Evolutionary conservation across 1,284 basidiomycete genomes (phyloP), one percentile per base, ranked within the genome.

Genomic region (Rhodotorula glutinis): DNA sequence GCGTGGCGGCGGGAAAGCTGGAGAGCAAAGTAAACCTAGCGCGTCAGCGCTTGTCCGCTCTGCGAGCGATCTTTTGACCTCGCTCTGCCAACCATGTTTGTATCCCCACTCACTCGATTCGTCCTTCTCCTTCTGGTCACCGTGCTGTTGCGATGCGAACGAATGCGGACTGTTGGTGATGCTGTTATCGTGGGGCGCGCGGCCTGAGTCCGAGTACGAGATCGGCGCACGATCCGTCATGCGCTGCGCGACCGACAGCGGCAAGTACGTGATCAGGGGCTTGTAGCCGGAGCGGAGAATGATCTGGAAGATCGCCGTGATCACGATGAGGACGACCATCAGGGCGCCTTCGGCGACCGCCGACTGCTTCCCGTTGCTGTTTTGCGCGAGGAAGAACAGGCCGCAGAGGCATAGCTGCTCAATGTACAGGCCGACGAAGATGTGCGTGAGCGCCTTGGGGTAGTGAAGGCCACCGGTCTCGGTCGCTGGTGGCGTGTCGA

Each of bases 401-500:
- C 89, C 89, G 40, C 51, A 55, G 25, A 96, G 81, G 77, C 90
- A 93, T 60, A 95, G 77, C 80, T 84, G 79, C 77, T 90, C 84
- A 62, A 97, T 84, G 78, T 96, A 97, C 23, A 76, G 67, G 13
- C 75, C 95, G n/a, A 92, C 90, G 75, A 98, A 97, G 52, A 95
- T 78, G 76, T 97, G 94, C 62, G 89, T 86, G 53, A 98, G 86
- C 2, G 96, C 95, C 79, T 89, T 91, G 54, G 93, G 93, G 83
- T 95, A 98, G 83, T 98, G 98, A 57, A 91, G 79, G 0, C 95
- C 95, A 38, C 92, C 94, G 0, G 95, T 98, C 73, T 99, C 95
- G 59, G 80, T 82, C 4, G 84, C 80, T 0, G 85, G 80, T 21
- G 87, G 86, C 76, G 90, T 88, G 71, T 92, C 88, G 76, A 76